phyloP scores from a whole-genome alignment of 2,329 filamentous ascomycete species.

The Torrubiella hemipterigena region DNA sequence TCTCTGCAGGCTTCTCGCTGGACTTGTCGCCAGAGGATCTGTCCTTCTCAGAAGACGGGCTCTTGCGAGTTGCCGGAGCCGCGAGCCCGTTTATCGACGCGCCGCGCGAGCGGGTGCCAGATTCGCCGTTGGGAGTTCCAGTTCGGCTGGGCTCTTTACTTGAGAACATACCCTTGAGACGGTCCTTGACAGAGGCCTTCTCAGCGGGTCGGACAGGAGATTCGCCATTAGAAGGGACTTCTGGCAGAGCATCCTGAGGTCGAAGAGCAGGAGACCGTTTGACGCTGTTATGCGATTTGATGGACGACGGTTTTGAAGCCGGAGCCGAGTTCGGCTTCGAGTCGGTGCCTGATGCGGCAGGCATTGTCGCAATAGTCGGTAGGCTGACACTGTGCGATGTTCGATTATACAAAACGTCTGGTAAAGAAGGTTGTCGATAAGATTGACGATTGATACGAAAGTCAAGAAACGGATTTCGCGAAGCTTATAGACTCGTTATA shows the following conservation, averaged over 20 bases:
- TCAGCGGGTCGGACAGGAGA: slow-evolving; percentile 22
- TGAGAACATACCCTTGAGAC: slow-evolving; percentile 53
- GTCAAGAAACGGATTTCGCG: not conserved
- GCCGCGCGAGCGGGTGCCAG: slow-evolving; percentile 20
- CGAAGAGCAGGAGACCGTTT: slow-evolving; percentile 26
- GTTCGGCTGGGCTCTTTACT: slow-evolving; percentile 36
- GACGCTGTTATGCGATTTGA: slow-evolving; percentile 33
- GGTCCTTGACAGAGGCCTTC: slow-evolving; percentile 51
- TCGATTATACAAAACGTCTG: too few relatives aligned
- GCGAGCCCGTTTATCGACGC: slow-evolving; percentile 22
- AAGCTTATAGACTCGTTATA: not conserved
- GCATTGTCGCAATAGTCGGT: slow-evolving; percentile 15
- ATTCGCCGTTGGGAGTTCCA: slow-evolving; percentile 19
- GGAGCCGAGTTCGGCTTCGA: slow-evolving; percentile 27
- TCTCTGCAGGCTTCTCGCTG: slow-evolving; percentile 8
- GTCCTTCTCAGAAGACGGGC: slow-evolving; percentile 27
- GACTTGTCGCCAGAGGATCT: slow-evolving; percentile 20
- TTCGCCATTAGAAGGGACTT: slow-evolving; percentile 6
- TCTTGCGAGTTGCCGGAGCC: slow-evolving; percentile 28
- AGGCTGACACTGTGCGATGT: too few relatives aligned
- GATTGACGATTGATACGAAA: not conserved
- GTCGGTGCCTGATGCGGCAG: slow-evolving; percentile 17
- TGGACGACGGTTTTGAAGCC: slow-evolving; percentile 36
- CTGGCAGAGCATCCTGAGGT: slow-evolving; percentile 23
- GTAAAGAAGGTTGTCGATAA: not conserved